Evolutionary conservation across 257 asterid genomes (phyloP), one percentile per base, ranked within the genome.

Genomic region (Solanum megistacrolobum): DNA sequence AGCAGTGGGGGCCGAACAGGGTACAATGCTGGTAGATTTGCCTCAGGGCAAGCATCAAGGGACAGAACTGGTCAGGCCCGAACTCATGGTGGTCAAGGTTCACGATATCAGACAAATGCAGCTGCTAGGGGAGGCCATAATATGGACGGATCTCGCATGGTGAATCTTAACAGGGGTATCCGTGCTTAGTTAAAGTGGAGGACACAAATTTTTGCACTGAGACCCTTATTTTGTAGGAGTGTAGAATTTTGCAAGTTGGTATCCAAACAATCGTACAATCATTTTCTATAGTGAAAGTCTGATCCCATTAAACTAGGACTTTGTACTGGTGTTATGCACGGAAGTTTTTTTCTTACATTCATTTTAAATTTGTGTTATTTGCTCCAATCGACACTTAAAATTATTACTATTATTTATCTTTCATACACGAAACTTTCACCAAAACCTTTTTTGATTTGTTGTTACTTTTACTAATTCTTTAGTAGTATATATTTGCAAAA

Each of bases 121-220:
- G 52, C 93, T 41, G 87, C 90, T 9, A 91, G 97, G 89, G 96
- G 92, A 18, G 92, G 92, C 60, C 98, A 94, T 84, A 89, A 94
- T 85, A 88, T 87, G 89, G 98, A 96, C 81, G 88, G 90, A 3
- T 93, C 97, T n/a, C 91, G 98, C 32, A 95, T 96, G 99, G 98
- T 97, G 38, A 97, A 88, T 89, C 98, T 97, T 29, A 96, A 91
- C 93, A 92, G 94, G 83, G 98, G 99, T 7, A 89, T 90, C 79
- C 95, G 98, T 1, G 48, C 92, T 34, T 95, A 90, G 88, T 23
- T 12, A 41, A 11, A 85, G 25, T 13, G 84, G 35, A 3, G 23
- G 62, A 13, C 8, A 74, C 65, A 52, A 3, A 3, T 12, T 66
- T 68, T 68, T 39, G 65, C 36, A 14, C 12, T 1, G 34, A 84